Evolutionary conservation across 441 rosid species (phyloP).

Genomic region (Jatropha podagrica): DNA sequence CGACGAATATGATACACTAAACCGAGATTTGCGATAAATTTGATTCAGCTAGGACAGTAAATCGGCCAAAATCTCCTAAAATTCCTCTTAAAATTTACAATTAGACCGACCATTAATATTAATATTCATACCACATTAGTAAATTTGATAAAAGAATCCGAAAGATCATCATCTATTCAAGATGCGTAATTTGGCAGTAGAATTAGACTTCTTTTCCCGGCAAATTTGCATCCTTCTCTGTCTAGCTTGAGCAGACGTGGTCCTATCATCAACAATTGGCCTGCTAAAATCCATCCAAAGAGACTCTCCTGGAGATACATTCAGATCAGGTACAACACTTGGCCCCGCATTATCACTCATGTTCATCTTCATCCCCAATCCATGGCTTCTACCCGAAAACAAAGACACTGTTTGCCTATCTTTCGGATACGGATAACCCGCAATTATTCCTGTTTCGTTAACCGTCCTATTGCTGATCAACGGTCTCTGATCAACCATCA

Average conservation of each 20-base stretch:
- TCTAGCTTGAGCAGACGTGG: constrained; percentile 40
- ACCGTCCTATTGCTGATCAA: background rate
- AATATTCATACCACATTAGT: background rate
- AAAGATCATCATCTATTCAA: constrained; percentile 11
- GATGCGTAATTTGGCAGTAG: constrained; percentile 13
- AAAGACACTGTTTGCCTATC: constrained; percentile 2
- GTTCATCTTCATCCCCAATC: constrained; percentile 2
- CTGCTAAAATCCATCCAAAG: constrained; percentile 1
- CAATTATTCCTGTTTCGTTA: too few relatives aligned
- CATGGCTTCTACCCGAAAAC: constrained; percentile 1
- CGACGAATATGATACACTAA: too few relatives aligned
- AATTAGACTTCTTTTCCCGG: constrained; percentile 22
- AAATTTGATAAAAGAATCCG: too few relatives aligned
- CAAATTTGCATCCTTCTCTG: constrained; percentile 32
- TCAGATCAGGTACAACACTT: constrained; percentile 29
- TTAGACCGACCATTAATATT: background rate
- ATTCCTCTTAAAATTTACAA: background rate
- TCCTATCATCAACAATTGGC: background rate
- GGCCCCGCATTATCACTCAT: constrained; percentile 7
- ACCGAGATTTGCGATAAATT: background rate
- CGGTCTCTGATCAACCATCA: constrained; percentile 9
- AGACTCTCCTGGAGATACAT: constrained; percentile 16
- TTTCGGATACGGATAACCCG: background rate
- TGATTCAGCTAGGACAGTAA: background rate
- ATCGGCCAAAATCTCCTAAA: constrained; percentile 5